Evolutionary conservation across 2,329 filamentous ascomycete genomes (phyloP).

Genomic region (Sporothrix pallida): DNA sequence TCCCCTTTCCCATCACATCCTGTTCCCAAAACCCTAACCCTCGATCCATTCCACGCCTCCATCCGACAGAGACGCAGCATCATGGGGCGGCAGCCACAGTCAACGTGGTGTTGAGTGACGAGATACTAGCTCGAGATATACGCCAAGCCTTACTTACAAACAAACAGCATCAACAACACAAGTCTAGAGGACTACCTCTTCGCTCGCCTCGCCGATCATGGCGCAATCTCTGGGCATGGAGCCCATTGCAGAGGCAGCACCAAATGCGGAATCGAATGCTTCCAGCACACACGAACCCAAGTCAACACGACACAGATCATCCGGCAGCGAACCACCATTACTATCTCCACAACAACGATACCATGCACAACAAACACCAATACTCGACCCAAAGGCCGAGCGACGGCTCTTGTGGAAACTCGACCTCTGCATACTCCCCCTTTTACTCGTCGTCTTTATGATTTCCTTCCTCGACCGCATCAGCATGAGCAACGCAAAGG

Average conservation of each 20-base stretch:
- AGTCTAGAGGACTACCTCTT: background rate
- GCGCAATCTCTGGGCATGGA: background rate
- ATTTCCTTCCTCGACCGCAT: constrained; percentile 34
- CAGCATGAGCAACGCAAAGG: constrained; percentile 34
- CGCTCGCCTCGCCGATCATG: background rate
- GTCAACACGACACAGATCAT: background rate
- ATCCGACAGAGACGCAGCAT: background rate
- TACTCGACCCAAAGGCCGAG: constrained; percentile 22
- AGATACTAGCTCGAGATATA: background rate
- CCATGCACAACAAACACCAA: background rate
- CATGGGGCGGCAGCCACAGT: background rate
- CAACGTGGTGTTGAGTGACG: background rate
- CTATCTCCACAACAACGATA: background rate
- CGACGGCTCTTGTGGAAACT: constrained; percentile 33
- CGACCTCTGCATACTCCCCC: constrained; percentile 29
- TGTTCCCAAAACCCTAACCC: background rate
- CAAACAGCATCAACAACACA: background rate
- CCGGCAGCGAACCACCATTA: background rate
- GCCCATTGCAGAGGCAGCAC: background rate
- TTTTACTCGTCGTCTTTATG: constrained; percentile 25
- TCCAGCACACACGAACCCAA: background rate
- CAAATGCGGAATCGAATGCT: background rate
- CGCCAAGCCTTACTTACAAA: background rate
- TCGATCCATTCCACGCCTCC: background rate
- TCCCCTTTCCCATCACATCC: background rate